These are phyloP conservation scores for Globisporangium acanthophoron DNA, from an alignment of 352 stramenopile species.

Conservation along the genomic window DNA sequence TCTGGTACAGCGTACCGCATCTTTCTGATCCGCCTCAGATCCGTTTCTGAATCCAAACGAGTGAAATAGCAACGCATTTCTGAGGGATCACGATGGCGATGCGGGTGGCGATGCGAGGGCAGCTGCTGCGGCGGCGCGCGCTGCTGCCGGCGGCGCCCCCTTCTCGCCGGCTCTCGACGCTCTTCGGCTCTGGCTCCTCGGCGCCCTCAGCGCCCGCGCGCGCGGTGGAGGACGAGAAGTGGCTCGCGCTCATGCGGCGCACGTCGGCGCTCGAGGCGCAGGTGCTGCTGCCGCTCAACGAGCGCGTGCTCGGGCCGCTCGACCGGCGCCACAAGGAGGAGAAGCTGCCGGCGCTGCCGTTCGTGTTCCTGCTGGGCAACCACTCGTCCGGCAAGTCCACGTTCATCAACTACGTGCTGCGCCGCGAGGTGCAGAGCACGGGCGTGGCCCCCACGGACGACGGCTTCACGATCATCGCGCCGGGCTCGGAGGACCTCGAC, in stretches of 20 bases:
- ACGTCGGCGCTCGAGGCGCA: constrained; percentile 67
- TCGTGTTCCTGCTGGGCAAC: constrained; percentile 99
- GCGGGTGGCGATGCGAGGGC: background rate
- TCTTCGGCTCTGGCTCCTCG: background rate
- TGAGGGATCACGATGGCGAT: background rate
- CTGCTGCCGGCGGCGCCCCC: background rate
- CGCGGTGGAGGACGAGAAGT: constrained; percentile 61
- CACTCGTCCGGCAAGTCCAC: constrained; percentile 98
- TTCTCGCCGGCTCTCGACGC: background rate
- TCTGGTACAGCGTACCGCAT: too few species aligned
- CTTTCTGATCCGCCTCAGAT: too few species aligned
- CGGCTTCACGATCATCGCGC: constrained; percentile 98
- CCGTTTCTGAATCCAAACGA: too few species aligned
- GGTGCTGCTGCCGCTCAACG: constrained; percentile 78
- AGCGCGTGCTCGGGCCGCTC: constrained; percentile 80
- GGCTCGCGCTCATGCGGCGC: constrained; percentile 79
- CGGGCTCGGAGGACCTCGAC: constrained; percentile 94
- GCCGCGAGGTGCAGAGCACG: constrained; percentile 95
- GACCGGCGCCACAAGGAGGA: constrained; percentile 88
- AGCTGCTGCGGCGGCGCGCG: background rate
- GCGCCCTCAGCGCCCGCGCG: background rate
- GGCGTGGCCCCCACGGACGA: constrained; percentile 99
- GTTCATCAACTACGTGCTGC: constrained; percentile 99
- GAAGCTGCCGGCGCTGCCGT: constrained; percentile 92
- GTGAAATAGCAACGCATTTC: too few species aligned